A percentile compares a stretch with the other conserved stretches of the same genome.
phyloP scores from a whole-genome alignment of 129 eudicot genomes.

The Helianthus annuus region HanXRQr2.0-SUNRISE NC_035446.2:172074839-172075338 shows the following conservation, averaged over 20 bases:
- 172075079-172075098: constrained; percentile 60
- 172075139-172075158: constrained; percentile 46
- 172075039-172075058: constrained; percentile 41
- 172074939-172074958: constrained; percentile 35
- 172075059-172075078: constrained; percentile 34
- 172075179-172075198: background rate
- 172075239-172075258: constrained; percentile 60
- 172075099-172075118: constrained; percentile 66
- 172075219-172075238: background rate
- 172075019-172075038: constrained; percentile 55
- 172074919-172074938: constrained; percentile 51
- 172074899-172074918: constrained; percentile 64
- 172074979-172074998: constrained; percentile 70
- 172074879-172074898: constrained; percentile 33
- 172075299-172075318: constrained; percentile 43
- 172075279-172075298: constrained; percentile 53
- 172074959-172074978: constrained; percentile 35
- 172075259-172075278: constrained; percentile 86
- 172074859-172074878: constrained; percentile 29
- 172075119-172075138: constrained; percentile 78
- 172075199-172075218: no score
- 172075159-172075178: background rate
- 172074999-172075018: constrained; percentile 56
- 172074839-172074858: constrained; percentile 62
- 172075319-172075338: constrained; percentile 47